Base-by-base conservation (phyloP, 371 early-diverging fungal species). In the Rhizopus stolonifer region DNA sequence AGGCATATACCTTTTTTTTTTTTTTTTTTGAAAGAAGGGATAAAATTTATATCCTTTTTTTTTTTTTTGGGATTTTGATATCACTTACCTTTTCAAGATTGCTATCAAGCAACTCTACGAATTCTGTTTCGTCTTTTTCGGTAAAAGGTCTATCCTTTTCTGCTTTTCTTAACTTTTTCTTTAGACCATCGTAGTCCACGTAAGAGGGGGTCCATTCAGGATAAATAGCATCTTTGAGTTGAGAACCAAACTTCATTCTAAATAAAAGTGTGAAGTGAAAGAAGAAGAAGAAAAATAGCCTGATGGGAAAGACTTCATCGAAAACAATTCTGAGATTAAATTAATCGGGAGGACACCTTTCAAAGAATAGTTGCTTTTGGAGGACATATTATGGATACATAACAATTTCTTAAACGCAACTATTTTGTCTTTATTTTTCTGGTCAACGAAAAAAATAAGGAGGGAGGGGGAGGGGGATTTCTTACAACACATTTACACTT, bases 201-300 rank as follows among this genome's bases (percentile, higher is more conserved):
- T 97, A 98, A 69, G 91, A 88, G 56, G 83, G 83, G 46, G 83
- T 80, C 94, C 97, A 98, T 59, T 93, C 95, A 11, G 88, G 87
- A 64, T 88, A 86, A 49, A 92, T 81, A 33, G 86, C 80, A 32
- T 88, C 87, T 55, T 83, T 79, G 23, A 96, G 80, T 69, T 93
- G 91, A 54, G 88, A 83, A 50, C 93, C 94, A 79, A 96, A 98
- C 81, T 95, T 95, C 99, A 98, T 98, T 6, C 19, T 44, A 23
- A 21, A 24, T n/a, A 13, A 14, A 24, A n/a, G n/a, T n/a, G n/a
- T n/a, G n/a, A n/a, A n/a, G n/a, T n/a, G 13, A 43, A 17, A 46
- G 4, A 19, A 24, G 10, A 23, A 17, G 24, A 21, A 23, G 22
- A 46, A 22, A 46, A 29, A 21, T 21, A 21, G 21, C 9, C 7